Evolutionary conservation across 805 yeast species (phyloP), one percentile per base, ranked within the genome.

Genomic region (Kuraishia molischiana): DNA sequence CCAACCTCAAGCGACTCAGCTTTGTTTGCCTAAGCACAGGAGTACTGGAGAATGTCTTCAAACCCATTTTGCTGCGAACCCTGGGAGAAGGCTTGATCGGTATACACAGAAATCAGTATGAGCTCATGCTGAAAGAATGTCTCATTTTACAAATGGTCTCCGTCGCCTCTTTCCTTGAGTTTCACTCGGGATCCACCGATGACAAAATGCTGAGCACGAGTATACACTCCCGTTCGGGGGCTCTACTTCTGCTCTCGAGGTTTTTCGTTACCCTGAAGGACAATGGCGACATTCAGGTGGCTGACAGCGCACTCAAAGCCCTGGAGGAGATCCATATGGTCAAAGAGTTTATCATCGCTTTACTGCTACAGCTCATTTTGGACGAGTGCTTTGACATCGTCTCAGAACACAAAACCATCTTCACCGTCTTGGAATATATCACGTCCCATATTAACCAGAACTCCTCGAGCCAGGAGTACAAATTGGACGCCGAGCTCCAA

Each of bases 401-500:
- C 6, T 5, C 13, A 11, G 13, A 28, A 8, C 13, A 9, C 8
- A 6, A 14, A 11, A 5, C 17, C 5, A 9, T 28, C 8, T 28
- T 28, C 17, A 14, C 6, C 6, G 31, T 14, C 5, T 14, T 28
- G 17, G 31, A 28, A 14, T 14, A 28, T 5, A 14, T 28, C 13
- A 28, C 31, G 17, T 5, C 17, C 11, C 8, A 11, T 22, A 22
- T 8, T 22, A 22, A 8, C 11, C 10, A 22, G 11, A 22, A 22
- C 11, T 8, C 8, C 26, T 22, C 10, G 26, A 22, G 10, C 8
- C 11, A 8, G 11, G 11, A 22, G 26, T 22, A 22, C 11, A 40
- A 5, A 29, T 30, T 4, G 34, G 59, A 56, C 36, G 38, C 36
- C 14, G 41, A 50, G 33, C 31, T 56, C 31, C 44, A 42, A 18